A percentile compares a stretch with the other conserved stretches of the same genome.
These are phyloP conservation scores for Lachancea waltii DNA, from an alignment of 805 yeast genomes.

Conservation along the genomic window DNA sequence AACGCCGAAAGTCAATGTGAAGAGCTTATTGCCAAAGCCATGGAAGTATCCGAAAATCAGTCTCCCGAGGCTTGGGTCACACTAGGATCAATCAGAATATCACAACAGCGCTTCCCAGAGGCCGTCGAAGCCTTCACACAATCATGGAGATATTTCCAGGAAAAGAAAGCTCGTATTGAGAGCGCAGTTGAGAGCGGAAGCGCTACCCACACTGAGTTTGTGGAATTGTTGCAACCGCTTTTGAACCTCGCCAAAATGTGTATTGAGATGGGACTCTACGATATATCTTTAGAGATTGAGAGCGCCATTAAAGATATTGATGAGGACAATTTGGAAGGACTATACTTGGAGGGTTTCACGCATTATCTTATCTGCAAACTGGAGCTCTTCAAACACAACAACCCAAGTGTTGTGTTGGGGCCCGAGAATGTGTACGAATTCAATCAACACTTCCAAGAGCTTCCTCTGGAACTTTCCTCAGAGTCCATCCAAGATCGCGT, in stretches of 20 bases:
- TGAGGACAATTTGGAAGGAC: slow-evolving; percentile 76
- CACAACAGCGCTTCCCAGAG: slow-evolving; percentile 71
- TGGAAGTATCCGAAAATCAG: slow-evolving; percentile 45
- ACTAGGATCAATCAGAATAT: slow-evolving; percentile 79
- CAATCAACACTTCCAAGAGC: slow-evolving; percentile 30
- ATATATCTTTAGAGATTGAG: slow-evolving; percentile 59
- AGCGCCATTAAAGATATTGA: slow-evolving; percentile 65
- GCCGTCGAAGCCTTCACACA: slow-evolving; percentile 61
- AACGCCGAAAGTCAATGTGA: slow-evolving; percentile 83
- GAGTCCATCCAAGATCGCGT: slow-evolving; percentile 25
- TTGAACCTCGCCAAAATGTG: slow-evolving; percentile 66
- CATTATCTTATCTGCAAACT: slow-evolving; percentile 45
- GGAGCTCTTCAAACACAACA: slow-evolving; percentile 19
- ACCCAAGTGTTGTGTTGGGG: slow-evolving; percentile 18
- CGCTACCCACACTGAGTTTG: slow-evolving; percentile 38
- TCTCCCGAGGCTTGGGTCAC: slow-evolving; percentile 80
- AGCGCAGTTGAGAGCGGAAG: slow-evolving; percentile 35
- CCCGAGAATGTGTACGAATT: slow-evolving; percentile 31
- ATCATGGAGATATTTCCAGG: slow-evolving; percentile 66
- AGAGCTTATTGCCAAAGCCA: slow-evolving; percentile 55
- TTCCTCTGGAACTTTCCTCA: slow-evolving; percentile 36
- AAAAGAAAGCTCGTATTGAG: slow-evolving; percentile 45
- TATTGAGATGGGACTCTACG: slow-evolving; percentile 70
- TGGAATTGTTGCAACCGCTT: slow-evolving; percentile 68
- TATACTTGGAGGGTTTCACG: slow-evolving; percentile 78